These are phyloP conservation scores for Thermomucor indicae-seudaticae DNA, from an alignment of 371 early-diverging fungal genomes.

Conservation along the genomic window DNA sequence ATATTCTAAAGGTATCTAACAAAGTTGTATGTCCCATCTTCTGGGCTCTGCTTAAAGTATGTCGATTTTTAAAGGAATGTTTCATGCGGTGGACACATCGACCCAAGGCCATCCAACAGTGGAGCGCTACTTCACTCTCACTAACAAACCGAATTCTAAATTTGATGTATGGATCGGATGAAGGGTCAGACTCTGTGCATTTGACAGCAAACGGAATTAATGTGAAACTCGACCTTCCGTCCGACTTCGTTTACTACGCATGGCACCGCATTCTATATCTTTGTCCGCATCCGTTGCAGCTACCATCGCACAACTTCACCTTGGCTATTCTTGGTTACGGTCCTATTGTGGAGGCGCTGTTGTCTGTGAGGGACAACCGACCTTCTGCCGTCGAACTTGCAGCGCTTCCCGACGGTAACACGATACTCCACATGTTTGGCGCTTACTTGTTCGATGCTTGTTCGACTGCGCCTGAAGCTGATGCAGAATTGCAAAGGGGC, in stretches of 20 bases:
- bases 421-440: constrained; percentile 76
- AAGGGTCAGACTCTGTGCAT: constrained; percentile 52
- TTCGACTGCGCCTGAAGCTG: constrained; percentile 21
- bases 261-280: constrained; percentile 73
- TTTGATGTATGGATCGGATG: constrained; percentile 56
- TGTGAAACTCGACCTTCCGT: constrained; percentile 60
- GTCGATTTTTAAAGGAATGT: constrained; percentile 21
- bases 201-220: constrained; percentile 52
- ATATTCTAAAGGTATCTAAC: constrained; percentile 48
- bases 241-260: constrained; percentile 63
- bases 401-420: constrained; percentile 70
- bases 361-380: constrained; percentile 30
- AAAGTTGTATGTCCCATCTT: neutral
- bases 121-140: constrained; percentile 60
- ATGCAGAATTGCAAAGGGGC: constrained; percentile 47
- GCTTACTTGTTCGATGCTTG: constrained; percentile 71
- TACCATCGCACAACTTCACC: constrained; percentile 62
- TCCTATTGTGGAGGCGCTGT: constrained; percentile 56
- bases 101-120: constrained; percentile 62
- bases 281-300: constrained; percentile 57
- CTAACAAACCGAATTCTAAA: constrained; percentile 61
- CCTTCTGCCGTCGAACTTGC: neutral
- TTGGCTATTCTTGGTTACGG: constrained; percentile 66
- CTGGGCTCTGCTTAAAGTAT: neutral
- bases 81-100: constrained; percentile 75